Conservation (phyloP, 2,329 filamentous ascomycete species). For the Paramyrothecium sp. region DNA sequence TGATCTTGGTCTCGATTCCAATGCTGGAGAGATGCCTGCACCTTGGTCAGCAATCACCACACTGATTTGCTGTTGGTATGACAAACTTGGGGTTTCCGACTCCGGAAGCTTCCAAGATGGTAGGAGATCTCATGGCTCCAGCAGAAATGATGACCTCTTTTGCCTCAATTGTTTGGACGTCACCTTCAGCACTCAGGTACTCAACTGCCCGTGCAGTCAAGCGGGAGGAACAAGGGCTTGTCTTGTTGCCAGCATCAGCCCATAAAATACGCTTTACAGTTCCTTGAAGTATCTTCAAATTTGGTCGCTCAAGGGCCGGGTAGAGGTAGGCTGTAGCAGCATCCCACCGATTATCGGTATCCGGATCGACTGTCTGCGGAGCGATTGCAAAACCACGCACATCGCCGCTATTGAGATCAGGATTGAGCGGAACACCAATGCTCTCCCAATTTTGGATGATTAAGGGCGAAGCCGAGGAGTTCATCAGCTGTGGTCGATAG, state of each 20-base stretch:
- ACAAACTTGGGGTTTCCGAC: slow-evolving; percentile 41
- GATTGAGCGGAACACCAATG: slow-evolving; percentile 16
- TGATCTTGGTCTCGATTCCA: slow-evolving; percentile 40
- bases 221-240: not conserved
- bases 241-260: slow-evolving; percentile 10
- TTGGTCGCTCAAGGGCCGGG: slow-evolving; percentile 30
- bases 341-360: slow-evolving; percentile 34
- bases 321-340: slow-evolving; percentile 40
- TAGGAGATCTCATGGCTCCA: slow-evolving; percentile 49
- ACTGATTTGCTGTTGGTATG: too few relatives aligned
- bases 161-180: slow-evolving; percentile 30
- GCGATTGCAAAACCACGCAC: slow-evolving; percentile 35
- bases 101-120: slow-evolving; percentile 52
- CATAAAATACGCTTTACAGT: slow-evolving; percentile 30
- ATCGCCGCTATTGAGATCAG: slow-evolving; percentile 36
- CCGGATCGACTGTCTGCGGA: slow-evolving; percentile 38
- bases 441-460: slow-evolving; percentile 14
- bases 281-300: slow-evolving; percentile 36
- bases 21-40: slow-evolving; percentile 33
- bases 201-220: slow-evolving; percentile 30
- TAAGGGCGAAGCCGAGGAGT: slow-evolving; percentile 28
- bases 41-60: not conserved
- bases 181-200: slow-evolving; percentile 32
- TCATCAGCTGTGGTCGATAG: slow-evolving; percentile 31
- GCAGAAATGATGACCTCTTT: slow-evolving; percentile 48